Conservation (phyloP, 495 filamentous ascomycete genomes). For the Xylaria grammica region DNA sequence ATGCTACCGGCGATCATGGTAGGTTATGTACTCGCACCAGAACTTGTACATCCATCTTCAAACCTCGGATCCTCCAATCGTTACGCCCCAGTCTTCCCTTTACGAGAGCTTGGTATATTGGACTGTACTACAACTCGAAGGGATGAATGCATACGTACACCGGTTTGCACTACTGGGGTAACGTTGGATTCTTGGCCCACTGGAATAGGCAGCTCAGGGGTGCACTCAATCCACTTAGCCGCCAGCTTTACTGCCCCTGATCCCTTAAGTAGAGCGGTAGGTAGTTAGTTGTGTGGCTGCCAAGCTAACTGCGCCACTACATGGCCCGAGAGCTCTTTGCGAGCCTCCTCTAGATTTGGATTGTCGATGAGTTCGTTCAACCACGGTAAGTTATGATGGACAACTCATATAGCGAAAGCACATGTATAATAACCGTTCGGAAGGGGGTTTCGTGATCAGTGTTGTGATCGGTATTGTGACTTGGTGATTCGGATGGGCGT, state of each 20-base stretch:
- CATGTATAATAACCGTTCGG: background rate
- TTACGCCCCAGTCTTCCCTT: too few relatives aligned
- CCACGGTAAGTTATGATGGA: background rate
- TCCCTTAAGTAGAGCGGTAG: too few relatives aligned
- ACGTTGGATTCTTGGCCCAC: conserved; percentile 7
- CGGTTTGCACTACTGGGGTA: too few relatives aligned
- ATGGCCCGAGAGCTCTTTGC: background rate
- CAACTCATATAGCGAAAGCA: too few relatives aligned
- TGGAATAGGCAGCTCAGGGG: conserved; percentile 2
- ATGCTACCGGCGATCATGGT: conserved; percentile 5
- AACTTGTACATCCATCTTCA: background rate
- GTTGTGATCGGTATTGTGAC: background rate
- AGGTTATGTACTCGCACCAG: background rate
- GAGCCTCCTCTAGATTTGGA: background rate
- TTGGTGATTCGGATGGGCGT: background rate
- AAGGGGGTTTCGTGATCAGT: background rate
- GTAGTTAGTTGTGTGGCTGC: too few relatives aligned
- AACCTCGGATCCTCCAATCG: background rate
- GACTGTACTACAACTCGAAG: too few relatives aligned
- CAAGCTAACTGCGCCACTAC: background rate
- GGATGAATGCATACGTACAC: too few relatives aligned
- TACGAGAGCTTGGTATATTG: too few relatives aligned
- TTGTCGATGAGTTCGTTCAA: background rate
- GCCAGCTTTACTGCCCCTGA: background rate
- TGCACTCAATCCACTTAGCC: background rate